Conservation (phyloP, 2,329 filamentous ascomycete species). For the Aspergillus arachidicola region DNA sequence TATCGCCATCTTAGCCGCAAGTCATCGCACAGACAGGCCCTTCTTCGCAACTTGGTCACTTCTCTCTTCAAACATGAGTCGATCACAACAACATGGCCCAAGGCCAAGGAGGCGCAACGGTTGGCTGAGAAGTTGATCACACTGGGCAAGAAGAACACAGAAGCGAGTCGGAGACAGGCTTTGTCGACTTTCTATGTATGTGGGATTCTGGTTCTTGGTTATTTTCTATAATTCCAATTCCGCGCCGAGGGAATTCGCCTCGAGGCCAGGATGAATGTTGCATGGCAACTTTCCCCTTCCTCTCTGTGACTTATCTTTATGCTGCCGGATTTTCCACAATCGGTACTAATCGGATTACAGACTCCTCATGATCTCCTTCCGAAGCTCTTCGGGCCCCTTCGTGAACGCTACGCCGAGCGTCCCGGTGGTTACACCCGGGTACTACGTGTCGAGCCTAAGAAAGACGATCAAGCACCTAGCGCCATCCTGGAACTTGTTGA, state of each 20-base stretch:
- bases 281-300: not conserved
- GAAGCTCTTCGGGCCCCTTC: slow-evolving; percentile 84
- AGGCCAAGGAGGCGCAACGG: slow-evolving; percentile 95
- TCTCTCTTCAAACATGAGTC: slow-evolving; percentile 91
- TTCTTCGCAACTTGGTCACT: slow-evolving; percentile 94
- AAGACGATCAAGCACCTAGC: slow-evolving; percentile 82
- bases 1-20: slow-evolving; percentile 86
- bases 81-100: slow-evolving; percentile 92
- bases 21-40: slow-evolving; percentile 84
- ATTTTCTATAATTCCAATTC: not conserved
- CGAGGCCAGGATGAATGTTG: not conserved
- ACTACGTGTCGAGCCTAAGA: slow-evolving; percentile 84
- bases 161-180: slow-evolving; percentile 75
- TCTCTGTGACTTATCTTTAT: not conserved
- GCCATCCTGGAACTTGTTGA: slow-evolving; percentile 96
- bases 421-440: slow-evolving; percentile 95
- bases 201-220: slow-evolving; percentile 17
- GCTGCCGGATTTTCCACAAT: not conserved
- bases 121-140: slow-evolving; percentile 94
- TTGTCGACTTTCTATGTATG: slow-evolving; percentile 82
- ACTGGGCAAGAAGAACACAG: slow-evolving; percentile 88
- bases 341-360: slow-evolving; percentile 23
- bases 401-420: slow-evolving; percentile 74
- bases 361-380: slow-evolving; percentile 59
- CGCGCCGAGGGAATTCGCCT: not conserved